Evolutionary conservation across 2,329 filamentous ascomycete species (phyloP).

Genomic region (Fusarium duplospermum): DNA sequence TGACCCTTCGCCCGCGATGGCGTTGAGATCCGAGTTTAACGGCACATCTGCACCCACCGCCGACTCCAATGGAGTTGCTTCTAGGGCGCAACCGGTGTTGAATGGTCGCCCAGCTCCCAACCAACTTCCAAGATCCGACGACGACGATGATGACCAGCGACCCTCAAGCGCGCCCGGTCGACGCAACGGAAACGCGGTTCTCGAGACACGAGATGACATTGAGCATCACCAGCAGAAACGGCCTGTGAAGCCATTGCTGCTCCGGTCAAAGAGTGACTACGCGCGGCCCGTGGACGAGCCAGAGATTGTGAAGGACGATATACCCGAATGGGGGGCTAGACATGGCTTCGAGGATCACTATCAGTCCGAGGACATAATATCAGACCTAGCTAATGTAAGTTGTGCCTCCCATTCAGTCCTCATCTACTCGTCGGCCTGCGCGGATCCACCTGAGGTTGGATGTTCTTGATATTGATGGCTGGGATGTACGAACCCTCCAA

Average conservation of each 20-base stretch:
- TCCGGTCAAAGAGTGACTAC: slow-evolving; percentile 69
- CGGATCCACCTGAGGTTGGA: slow-evolving; percentile 51
- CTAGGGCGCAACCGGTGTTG: slow-evolving; percentile 43
- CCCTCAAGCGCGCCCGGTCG: slow-evolving; percentile 60
- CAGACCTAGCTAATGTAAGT: slow-evolving; percentile 82
- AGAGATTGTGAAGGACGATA: slow-evolving; percentile 58
- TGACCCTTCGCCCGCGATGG: slow-evolving; percentile 46
- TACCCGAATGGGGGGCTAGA: slow-evolving; percentile 69
- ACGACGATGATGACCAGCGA: slow-evolving; percentile 51
- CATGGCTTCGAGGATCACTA: slow-evolving; percentile 96
- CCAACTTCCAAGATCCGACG: slow-evolving; percentile 41
- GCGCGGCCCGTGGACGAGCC: slow-evolving; percentile 55
- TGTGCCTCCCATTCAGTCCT: slow-evolving; percentile 28
- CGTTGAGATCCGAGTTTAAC: slow-evolving; percentile 49
- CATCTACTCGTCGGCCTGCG: slow-evolving; percentile 14
- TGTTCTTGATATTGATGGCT: slow-evolving; percentile 7
- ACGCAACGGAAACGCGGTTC: slow-evolving; percentile 49
- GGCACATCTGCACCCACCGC: slow-evolving; percentile 44
- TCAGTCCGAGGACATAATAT: slow-evolving; percentile 89
- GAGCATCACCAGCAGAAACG: slow-evolving; percentile 52
- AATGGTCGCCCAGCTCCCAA: slow-evolving; percentile 46
- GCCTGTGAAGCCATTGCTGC: slow-evolving; percentile 61
- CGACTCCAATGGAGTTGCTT: slow-evolving; percentile 36
- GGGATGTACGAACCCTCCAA: slow-evolving; percentile 6
- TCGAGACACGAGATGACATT: slow-evolving; percentile 47